These are phyloP conservation scores for Microbotryum intermedium DNA, from an alignment of 1,284 basidiomycete species.

Conservation along the genomic window DNA sequence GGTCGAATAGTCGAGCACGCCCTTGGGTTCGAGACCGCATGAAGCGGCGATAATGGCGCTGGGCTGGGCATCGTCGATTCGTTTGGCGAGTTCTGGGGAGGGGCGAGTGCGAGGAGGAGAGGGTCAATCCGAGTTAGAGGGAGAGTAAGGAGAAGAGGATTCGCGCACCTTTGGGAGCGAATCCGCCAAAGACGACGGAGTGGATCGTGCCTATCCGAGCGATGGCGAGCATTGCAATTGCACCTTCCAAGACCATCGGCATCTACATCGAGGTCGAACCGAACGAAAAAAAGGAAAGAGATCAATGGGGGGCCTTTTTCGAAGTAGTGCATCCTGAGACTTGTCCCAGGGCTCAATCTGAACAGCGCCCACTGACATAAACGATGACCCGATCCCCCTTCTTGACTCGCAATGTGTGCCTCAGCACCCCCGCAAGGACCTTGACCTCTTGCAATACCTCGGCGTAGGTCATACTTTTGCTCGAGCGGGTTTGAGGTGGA, in stretches of 20 bases:
- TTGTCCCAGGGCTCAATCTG: not conserved
- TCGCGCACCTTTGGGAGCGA: conserved; percentile 24
- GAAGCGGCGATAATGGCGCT: conserved; percentile 33
- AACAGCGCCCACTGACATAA: conserved; percentile 16
- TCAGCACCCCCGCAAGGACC: conserved; percentile 33
- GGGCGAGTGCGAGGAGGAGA: not conserved
- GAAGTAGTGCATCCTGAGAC: no score
- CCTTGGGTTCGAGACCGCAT: conserved; percentile 36
- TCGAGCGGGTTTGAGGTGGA: conserved; percentile 7
- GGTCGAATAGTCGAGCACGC: conserved; percentile 34
- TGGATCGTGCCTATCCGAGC: conserved; percentile 36
- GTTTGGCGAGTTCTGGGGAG: conserved; percentile 35
- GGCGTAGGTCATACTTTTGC: conserved; percentile 15
- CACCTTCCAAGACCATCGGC: conserved; percentile 37
- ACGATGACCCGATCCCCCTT: conserved; percentile 36
- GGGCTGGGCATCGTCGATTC: conserved; percentile 34
- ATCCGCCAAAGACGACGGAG: conserved; percentile 38
- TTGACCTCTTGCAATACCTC: conserved; percentile 33
- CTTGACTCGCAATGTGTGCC: conserved; percentile 25
- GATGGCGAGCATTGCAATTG: conserved; percentile 36
- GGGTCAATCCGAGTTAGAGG: not conserved
- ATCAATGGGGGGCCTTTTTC: no score
- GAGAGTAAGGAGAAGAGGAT: not conserved
- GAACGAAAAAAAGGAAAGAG: no score
- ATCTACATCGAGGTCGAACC: conserved; percentile 6